Conservation (phyloP, 352 stramenopile genomes). For the Phytophthora sp. region DNA sequence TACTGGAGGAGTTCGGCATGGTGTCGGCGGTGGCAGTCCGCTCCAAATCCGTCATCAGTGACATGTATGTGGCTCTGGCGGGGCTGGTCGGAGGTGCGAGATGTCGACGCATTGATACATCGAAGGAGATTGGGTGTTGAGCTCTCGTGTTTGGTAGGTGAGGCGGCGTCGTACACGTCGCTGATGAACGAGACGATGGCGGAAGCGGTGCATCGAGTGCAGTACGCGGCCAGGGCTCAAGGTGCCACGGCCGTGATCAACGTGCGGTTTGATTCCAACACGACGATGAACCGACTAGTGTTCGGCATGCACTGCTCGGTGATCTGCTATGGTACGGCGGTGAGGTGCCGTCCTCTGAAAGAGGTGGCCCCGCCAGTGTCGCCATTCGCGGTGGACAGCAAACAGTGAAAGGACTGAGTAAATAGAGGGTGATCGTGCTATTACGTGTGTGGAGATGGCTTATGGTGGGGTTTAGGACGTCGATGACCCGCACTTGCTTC, state of each 20-base stretch:
- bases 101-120: background rate
- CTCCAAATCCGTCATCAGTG: constrained; percentile 83
- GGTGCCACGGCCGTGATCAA: constrained; percentile 81
- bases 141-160: constrained; percentile 31
- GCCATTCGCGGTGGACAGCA: constrained; percentile 10
- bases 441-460: background rate
- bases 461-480: background rate
- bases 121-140: background rate
- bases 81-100: constrained; percentile 65
- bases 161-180: constrained; percentile 78
- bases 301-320: constrained; percentile 85
- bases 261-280: constrained; percentile 85
- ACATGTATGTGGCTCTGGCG: constrained; percentile 81
- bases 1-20: constrained; percentile 78
- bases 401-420: constrained; percentile 11
- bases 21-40: constrained; percentile 78
- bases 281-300: constrained; percentile 86
- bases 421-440: constrained; percentile 15
- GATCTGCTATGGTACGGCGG: constrained; percentile 81
- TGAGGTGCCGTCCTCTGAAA: constrained; percentile 54
- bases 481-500: constrained; percentile 14
- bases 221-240: constrained; percentile 70
- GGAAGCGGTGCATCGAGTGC: constrained; percentile 80
- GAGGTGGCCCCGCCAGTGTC: constrained; percentile 11
- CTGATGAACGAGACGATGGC: constrained; percentile 86